These are phyloP conservation scores for Tremellales sp. DNA, from an alignment of 1,284 basidiomycete species.

Conservation along the genomic window DNA sequence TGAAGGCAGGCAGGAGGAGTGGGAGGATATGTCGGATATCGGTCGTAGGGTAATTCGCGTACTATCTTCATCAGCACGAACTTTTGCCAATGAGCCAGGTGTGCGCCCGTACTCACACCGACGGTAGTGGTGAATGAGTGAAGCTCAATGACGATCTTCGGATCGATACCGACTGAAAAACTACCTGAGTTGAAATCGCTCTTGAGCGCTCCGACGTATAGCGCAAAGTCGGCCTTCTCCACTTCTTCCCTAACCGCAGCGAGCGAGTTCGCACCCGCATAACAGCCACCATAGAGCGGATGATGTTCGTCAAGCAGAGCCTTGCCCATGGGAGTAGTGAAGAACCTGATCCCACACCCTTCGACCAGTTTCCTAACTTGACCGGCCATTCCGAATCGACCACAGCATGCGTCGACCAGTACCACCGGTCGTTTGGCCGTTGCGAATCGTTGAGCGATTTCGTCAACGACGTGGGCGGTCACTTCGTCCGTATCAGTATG, in stretches of 20 bases:
- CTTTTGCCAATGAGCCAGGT: no score
- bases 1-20: slow-evolving; percentile 42
- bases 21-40: slow-evolving; percentile 51
- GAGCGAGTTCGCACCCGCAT: slow-evolving; percentile 72
- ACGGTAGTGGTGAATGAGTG: slow-evolving; percentile 76
- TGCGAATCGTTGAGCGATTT: slow-evolving; percentile 64
- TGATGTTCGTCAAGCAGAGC: slow-evolving; percentile 72
- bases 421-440: slow-evolving; percentile 67
- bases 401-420: slow-evolving; percentile 82
- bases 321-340: slow-evolving; percentile 81
- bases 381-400: slow-evolving; percentile 68
- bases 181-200: slow-evolving; percentile 74
- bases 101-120: slow-evolving; percentile 18
- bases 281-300: slow-evolving; percentile 83
- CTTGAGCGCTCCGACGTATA: slow-evolving; percentile 75
- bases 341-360: slow-evolving; percentile 68
- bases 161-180: slow-evolving; percentile 53
- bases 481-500: slow-evolving; percentile 53
- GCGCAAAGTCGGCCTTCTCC: slow-evolving; percentile 74
- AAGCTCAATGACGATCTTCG: slow-evolving; percentile 63
- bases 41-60: slow-evolving; percentile 51
- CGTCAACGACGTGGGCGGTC: slow-evolving; percentile 68
- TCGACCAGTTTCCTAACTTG: slow-evolving; percentile 67
- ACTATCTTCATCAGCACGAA: slow-evolving; percentile 30
- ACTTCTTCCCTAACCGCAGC: slow-evolving; percentile 69